Evolutionary conservation across 75 land plant species (phyloP), one percentile per base, ranked within the genome.

Genomic region (Sequoia sempervirens): DNA sequence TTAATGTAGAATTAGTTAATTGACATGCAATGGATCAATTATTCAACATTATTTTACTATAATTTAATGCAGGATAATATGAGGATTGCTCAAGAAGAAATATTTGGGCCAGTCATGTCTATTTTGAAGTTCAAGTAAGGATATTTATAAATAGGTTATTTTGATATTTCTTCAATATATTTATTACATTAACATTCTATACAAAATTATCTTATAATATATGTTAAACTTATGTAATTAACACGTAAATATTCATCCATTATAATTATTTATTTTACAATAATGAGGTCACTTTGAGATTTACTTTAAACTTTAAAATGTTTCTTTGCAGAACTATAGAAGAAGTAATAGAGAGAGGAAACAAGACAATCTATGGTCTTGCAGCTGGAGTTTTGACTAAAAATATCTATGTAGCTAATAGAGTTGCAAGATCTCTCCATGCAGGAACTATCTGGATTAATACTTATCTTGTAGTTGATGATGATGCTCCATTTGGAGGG

Each of bases 401-500:
- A 30, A 64, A 78, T 50, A 68, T 89, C 34, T 50, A 89, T 61
- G 38, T 79, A 10, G 90, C 89, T 28, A 84, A 88, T 78, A 88
- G 46, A 37, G 14, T 88, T 37, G 12, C 86, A 0, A 80, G 90
- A 2, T 88, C 90, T 73, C 76, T 89, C 58, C 72, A 73, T n/a
- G 86, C 52, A 15, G 90, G 90, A 68, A 88, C 75, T 8, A 84
- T 89, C 7, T 89, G 90, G 90, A 81, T 89, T 37, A 89, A 89
- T 66, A 82, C 84, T 30, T 93, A 93, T 81, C 85, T 90, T 73
- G 90, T 89, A 0, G 84, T 89, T 54, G 91, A 90, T 38, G n/a
- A 8, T 0, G 90, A 86, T 30, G 40, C 73, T 40, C 94, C 99
- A 20, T 90, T 83, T 82, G 99, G 99, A 70, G 99, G 97, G 2